These are phyloP conservation scores for Daldinia grandis DNA, from an alignment of 495 filamentous ascomycete genomes.

Conservation along the genomic window DNA sequence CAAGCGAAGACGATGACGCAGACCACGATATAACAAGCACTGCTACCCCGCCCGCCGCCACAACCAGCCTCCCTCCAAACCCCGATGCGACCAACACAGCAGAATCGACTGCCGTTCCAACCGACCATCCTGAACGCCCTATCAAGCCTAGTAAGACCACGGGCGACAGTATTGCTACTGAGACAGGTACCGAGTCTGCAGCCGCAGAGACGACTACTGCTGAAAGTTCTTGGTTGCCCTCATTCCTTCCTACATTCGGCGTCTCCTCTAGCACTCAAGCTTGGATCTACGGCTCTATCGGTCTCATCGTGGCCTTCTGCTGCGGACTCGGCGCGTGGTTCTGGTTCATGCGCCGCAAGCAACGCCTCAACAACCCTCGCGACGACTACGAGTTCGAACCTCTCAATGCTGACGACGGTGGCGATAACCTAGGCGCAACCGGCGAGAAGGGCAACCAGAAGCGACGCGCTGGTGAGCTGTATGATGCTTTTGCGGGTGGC, in stretches of 20 bases:
- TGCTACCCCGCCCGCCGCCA: conserved; percentile 51
- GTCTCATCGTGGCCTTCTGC: conserved; percentile 86
- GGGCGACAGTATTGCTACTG: conserved; percentile 53
- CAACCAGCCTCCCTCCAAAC: conserved; percentile 50
- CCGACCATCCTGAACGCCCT: conserved; percentile 82
- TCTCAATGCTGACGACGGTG: conserved; percentile 81
- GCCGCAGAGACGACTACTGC: conserved; percentile 53
- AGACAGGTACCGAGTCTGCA: conserved; percentile 45
- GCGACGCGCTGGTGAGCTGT: conserved; percentile 81
- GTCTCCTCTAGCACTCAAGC: conserved; percentile 86
- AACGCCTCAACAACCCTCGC: conserved; percentile 74
- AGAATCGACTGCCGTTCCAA: conserved; percentile 58
- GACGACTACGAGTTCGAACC: conserved; percentile 96
- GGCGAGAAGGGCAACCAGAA: conserved; percentile 49
- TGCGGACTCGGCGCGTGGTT: conserved; percentile 80
- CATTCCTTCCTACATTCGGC: conserved; percentile 95
- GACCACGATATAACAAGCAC: conserved; percentile 70
- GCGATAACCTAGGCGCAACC: conserved; percentile 52
- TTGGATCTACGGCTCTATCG: conserved; percentile 92
- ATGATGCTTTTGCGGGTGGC: conserved; percentile 89
- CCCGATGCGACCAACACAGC: conserved; percentile 42
- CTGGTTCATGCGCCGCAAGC: conserved; percentile 77
- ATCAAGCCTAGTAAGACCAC: conserved; percentile 58
- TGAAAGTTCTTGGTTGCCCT: conserved; percentile 75
- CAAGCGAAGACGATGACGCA: conserved; percentile 81